Conservation (phyloP, 345 rosid genomes). For the Ceriops decandra region DNA sequence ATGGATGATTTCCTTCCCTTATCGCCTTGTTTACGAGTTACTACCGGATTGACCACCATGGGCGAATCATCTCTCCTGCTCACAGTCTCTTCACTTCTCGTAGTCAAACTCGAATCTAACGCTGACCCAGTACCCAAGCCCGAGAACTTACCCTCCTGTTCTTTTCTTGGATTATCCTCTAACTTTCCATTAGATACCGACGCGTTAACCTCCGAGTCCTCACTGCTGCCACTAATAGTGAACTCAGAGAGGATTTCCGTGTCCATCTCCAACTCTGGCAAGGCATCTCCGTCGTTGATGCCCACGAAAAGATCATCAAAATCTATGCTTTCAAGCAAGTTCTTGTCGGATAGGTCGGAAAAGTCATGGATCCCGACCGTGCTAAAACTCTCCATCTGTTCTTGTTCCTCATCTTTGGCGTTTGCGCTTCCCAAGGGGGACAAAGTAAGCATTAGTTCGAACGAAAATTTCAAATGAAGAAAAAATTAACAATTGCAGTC, state of each 20-base stretch:
- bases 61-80: slow-evolving; percentile 37
- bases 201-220: slow-evolving; percentile 48
- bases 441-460: slow-evolving; percentile 67
- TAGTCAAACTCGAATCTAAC: slow-evolving; percentile 13
- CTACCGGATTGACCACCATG: slow-evolving; percentile 26
- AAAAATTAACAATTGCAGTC: neutral
- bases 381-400: slow-evolving; percentile 40
- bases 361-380: slow-evolving; percentile 31
- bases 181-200: slow-evolving; percentile 30
- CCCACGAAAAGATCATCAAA: slow-evolving; percentile 73
- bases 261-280: slow-evolving; percentile 75
- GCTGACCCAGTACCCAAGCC: slow-evolving; percentile 17
- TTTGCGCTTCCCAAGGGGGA: slow-evolving; percentile 43
- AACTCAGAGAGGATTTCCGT: slow-evolving; percentile 61
- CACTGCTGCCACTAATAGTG: slow-evolving; percentile 43
- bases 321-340: slow-evolving; percentile 56
- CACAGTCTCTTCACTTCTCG: slow-evolving; percentile 38
- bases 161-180: slow-evolving; percentile 23
- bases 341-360: slow-evolving; percentile 46
- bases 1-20: slow-evolving; percentile 50
- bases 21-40: slow-evolving; percentile 33
- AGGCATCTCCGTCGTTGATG: slow-evolving; percentile 47
- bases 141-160: slow-evolving; percentile 36
- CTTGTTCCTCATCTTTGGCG: slow-evolving; percentile 35
- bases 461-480: neutral